Evolutionary conservation across 2,329 filamentous ascomycete species (phyloP), one percentile per base, ranked within the genome.

Genomic region (Fusarium domesticum): DNA sequence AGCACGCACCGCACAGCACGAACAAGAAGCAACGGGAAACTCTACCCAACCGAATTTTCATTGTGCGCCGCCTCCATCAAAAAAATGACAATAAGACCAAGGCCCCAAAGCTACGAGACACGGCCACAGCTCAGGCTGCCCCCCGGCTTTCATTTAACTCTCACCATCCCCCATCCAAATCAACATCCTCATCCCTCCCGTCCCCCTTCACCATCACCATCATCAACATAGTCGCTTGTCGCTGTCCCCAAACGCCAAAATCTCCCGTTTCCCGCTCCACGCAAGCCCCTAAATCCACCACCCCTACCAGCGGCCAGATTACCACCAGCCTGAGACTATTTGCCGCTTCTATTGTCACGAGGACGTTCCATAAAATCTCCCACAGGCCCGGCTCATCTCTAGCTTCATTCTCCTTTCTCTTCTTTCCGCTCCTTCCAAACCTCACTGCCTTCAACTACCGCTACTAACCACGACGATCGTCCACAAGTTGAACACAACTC

Each of bases 41-140:
- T 63, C 61, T 59, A 59, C 58, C 62, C 48, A 54, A 62, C 63
- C 57, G 47, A 59, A 62, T 61, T 57, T 64, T 56, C 58, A 61
- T 63, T 64, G 63, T 67, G 65, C 62, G 65, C 64, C 63, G 64
- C 64, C 65, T 63, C 60, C 42, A 59, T 64, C 45, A 54, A 46
- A 39, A 67, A 65, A 63, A 60, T 64, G 62, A 64, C 64, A 64
- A 68, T 67, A 62, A 67, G 61, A 67, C 65, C 62, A 67, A 64
- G 58, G 51, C 63, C 62, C 61, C 61, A 64, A 63, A 54, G 58
- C 56, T 61, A 60, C 64, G 61, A 67, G 64, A 67, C 63, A 67
- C 54, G 56, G 54, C 60, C 23, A 28, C 23, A 28, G 23, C 14
- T 28, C 23, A 28, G 23, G 23, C 59, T 62, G 62, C 59, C 54